These are phyloP conservation scores for Xylariaceae sp. DNA, from an alignment of 2,329 filamentous ascomycete genomes.

Conservation along the genomic window DNA sequence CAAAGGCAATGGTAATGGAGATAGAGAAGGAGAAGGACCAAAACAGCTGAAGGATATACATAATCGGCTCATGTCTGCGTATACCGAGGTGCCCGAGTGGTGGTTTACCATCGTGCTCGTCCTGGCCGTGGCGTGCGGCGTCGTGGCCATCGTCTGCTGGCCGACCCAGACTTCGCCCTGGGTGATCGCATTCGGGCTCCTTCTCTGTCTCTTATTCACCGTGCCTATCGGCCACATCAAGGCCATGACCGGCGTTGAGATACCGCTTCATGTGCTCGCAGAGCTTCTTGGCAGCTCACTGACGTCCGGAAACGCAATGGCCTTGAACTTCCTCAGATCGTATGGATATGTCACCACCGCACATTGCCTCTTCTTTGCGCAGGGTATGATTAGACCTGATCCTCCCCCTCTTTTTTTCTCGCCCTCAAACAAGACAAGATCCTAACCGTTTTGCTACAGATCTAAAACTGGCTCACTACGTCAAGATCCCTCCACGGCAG, in stretches of 20 bases:
- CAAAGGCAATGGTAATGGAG: no score
- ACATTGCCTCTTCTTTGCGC: conserved; percentile 23
- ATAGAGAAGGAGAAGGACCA: background rate
- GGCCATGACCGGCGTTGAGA: conserved; percentile 50
- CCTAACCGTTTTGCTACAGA: conserved; percentile 22
- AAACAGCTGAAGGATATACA: background rate
- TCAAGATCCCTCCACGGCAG: conserved; percentile 58
- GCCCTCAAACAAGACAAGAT: background rate
- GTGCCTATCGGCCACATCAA: conserved; percentile 51
- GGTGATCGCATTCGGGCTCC: conserved; percentile 49
- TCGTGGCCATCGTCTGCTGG: conserved; percentile 45
- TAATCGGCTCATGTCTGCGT: conserved; percentile 26
- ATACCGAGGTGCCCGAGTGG: conserved; percentile 47
- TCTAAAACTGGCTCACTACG: conserved; percentile 50
- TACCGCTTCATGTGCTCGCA: conserved; percentile 50
- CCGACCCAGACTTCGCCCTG: conserved; percentile 48
- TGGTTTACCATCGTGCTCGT: conserved; percentile 45
- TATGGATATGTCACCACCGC: conserved; percentile 43
- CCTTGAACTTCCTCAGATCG: conserved; percentile 54
- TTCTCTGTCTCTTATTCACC: conserved; percentile 47
- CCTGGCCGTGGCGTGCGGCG: conserved; percentile 42
- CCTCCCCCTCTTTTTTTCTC: background rate
- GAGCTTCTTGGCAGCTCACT: conserved; percentile 51
- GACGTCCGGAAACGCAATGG: conserved; percentile 47
- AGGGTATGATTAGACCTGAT: background rate